Base-by-base conservation (phyloP, 306 rosid species). In the Pachyrhizus erosus region DNA sequence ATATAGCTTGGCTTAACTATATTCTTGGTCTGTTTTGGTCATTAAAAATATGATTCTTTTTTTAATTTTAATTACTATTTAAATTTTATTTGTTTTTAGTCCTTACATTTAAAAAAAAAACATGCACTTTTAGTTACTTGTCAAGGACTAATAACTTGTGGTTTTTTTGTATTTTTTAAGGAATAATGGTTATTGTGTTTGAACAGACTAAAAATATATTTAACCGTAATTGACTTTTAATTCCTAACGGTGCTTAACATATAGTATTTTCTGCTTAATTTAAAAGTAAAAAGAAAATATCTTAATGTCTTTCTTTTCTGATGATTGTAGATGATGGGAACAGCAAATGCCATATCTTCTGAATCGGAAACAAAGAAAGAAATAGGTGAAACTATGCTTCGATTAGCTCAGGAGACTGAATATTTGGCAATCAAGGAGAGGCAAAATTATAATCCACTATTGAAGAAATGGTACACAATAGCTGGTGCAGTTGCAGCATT, bases 381-480 rank as follows among this genome's bases (percentile, higher is more conserved):
- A 14, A 80, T 66, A 61, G 86, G 81, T 17, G 84, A 86, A 55
- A 83, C 83, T 5, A 58, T 96, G 80, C 81, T 91, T 75, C 83
- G 83, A 24, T 71, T 92, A 76, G 96, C 99, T 3, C 82, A 93
- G 79, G 92, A 90, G 60, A 92, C 93, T 4, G 96, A 96, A 79
- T 86, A 87, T 49, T 87, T 91, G 83, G 96, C 98, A 24, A 43
- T 40, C 76, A 96, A 80, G 70, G 99, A 96, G 88, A 89, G 90
- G 84, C 88, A 87, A 51, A 68, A 67, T 76, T 96, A 87, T 62
- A 93, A 96, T 64, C 94, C 93, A 34, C 70, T 92, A 45, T 84
- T 96, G 2, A 93, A 87, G 87, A 93, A 84, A 91, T 96, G 99
- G 98, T 89, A 92, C 73, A 0, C 88, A 33, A 92, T 83, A 9